phyloP scores from a whole-genome alignment of 2,329 filamentous ascomycete species.

The Hypoxylon rubiginosum region DNA sequence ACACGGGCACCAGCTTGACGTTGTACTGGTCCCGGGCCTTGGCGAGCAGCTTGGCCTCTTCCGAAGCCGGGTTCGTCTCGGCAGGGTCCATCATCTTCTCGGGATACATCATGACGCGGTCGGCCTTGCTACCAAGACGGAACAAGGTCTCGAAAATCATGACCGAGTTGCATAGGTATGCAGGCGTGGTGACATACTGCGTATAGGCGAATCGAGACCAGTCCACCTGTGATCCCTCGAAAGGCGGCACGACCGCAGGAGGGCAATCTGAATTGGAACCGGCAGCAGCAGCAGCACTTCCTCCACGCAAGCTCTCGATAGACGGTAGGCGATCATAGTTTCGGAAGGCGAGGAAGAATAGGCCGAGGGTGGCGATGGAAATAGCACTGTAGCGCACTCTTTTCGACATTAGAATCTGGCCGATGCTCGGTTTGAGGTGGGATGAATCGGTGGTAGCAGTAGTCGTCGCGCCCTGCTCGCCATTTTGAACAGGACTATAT shows the following conservation, averaged over 20 bases:
- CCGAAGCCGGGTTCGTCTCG: constrained; percentile 46
- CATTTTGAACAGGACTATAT: constrained; percentile 45
- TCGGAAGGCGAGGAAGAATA: constrained; percentile 50
- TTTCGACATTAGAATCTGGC: constrained; percentile 55
- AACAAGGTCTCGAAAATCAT: constrained; percentile 64
- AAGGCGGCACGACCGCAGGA: constrained; percentile 42
- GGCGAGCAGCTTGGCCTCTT: constrained; percentile 54
- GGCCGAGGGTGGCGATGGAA: constrained; percentile 42
- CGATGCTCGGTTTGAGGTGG: constrained; percentile 53
- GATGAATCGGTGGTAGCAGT: constrained; percentile 41
- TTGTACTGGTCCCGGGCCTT: constrained; percentile 61
- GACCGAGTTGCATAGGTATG: constrained; percentile 64
- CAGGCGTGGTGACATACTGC: constrained; percentile 63
- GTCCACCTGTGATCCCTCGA: constrained; percentile 51
- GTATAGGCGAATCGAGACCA: constrained; percentile 63
- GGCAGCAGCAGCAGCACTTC: constrained; percentile 25
- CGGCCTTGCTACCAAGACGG: constrained; percentile 58
- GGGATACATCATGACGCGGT: constrained; percentile 63
- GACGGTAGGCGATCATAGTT: constrained; percentile 51
- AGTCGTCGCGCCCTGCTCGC: constrained; percentile 38
- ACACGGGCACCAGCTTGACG: constrained; percentile 60
- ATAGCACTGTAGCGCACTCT: constrained; percentile 49
- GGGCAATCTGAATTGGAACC: constrained; percentile 43
- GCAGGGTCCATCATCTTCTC: constrained; percentile 54
- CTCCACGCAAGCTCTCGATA: constrained; percentile 45